Evolutionary conservation across 768 basidiomycete species (phyloP).

Genomic region (Tremella yokohamensis): DNA sequence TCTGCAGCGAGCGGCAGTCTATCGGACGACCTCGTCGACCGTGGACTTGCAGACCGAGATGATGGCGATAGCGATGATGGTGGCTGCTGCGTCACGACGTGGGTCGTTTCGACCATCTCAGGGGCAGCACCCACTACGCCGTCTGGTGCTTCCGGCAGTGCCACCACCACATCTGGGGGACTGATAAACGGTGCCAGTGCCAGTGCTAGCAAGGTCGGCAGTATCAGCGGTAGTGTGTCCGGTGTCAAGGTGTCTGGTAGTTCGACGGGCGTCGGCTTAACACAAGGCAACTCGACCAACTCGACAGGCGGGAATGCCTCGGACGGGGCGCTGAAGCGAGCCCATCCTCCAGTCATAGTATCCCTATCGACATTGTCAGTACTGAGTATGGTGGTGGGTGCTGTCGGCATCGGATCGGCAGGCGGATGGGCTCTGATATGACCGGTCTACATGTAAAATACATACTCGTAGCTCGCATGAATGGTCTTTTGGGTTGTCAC

Average conservation of each 20-base stretch:
- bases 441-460: no score
- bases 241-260: not conserved
- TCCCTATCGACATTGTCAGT: not conserved
- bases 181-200: not conserved
- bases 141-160: not conserved
- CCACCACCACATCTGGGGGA: not conserved
- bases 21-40: not conserved
- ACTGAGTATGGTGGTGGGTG: not conserved
- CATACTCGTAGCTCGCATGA: no score
- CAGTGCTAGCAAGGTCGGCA: not conserved
- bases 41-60: not conserved
- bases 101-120: slow-evolving; percentile 10
- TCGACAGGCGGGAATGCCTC: slow-evolving; percentile 1
- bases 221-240: not conserved
- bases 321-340: not conserved
- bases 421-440: slow-evolving; percentile 1
- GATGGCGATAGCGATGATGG: slow-evolving; percentile 25
- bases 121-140: not conserved
- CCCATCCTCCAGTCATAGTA: not conserved
- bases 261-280: not conserved
- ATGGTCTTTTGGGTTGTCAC: no score
- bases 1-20: not conserved
- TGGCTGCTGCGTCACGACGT: slow-evolving; percentile 45
- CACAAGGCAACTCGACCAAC: slow-evolving; percentile 1
- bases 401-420: not conserved